phyloP scores from a whole-genome alignment of 257 asterid species.

The Plantago major region DNA sequence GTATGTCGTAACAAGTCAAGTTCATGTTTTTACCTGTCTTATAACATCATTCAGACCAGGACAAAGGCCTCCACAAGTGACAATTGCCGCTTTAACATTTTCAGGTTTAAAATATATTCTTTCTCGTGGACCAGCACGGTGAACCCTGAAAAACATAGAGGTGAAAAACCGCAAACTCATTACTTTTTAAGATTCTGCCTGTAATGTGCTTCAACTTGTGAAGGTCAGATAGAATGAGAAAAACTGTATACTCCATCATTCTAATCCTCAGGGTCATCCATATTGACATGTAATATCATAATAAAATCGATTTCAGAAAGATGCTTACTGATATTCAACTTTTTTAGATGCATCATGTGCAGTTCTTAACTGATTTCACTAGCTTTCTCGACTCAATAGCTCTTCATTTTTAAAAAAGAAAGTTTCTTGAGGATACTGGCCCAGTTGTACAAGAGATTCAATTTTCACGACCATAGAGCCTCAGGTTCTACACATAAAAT shows the following conservation, averaged over 20 bases:
- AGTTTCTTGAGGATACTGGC: no score
- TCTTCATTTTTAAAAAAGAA: no score
- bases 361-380: neutral
- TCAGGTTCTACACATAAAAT: no score
- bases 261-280: neutral
- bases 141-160: conserved; percentile 53
- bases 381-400: conserved; percentile 13
- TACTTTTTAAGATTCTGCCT: neutral
- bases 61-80: conserved; percentile 97
- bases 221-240: neutral
- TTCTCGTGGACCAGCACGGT: conserved; percentile 90
- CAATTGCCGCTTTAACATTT: conserved; percentile 87
- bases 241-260: neutral
- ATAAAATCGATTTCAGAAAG: no score
- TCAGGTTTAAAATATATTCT: conserved; percentile 82
- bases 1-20: conserved; percentile 5
- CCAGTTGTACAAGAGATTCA: no score
- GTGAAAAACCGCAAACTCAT: neutral
- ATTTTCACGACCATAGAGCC: no score
- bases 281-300: no score
- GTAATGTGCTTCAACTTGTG: neutral
- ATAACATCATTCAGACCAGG: conserved; percentile 96
- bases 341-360: neutral
- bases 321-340: no score
- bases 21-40: conserved; percentile 53